These are phyloP conservation scores for Aquanectria penicillioides DNA, from an alignment of 2,329 filamentous ascomycete species.

Conservation along the genomic window DNA sequence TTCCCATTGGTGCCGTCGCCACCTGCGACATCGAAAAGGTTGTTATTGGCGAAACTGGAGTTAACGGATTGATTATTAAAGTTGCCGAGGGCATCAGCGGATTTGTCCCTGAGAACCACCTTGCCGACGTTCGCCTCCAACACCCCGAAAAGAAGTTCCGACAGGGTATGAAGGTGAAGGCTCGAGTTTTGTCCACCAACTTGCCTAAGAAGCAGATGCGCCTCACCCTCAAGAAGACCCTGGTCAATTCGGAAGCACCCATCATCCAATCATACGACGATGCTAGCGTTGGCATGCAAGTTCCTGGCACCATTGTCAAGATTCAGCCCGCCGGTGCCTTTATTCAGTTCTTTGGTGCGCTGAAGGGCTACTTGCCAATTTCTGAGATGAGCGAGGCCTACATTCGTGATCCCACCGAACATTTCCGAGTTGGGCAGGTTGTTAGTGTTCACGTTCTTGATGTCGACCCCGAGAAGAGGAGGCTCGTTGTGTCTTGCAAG, in stretches of 20 bases:
- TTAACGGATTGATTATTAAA: constrained; percentile 83
- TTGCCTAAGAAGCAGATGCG: constrained; percentile 80
- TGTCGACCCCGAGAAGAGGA: constrained; percentile 75
- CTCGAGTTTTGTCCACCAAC: constrained; percentile 85
- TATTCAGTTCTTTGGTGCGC: constrained; percentile 88
- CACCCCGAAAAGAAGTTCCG: constrained; percentile 97
- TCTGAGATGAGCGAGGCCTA: constrained; percentile 98
- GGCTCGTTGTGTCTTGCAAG: constrained; percentile 92
- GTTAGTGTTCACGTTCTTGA: constrained; percentile 90
- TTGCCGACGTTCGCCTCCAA: constrained; percentile 87
- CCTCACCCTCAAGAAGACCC: constrained; percentile 91
- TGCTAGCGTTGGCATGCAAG: constrained; percentile 78
- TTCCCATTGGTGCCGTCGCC: constrained; percentile 82
- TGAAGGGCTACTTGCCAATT: constrained; percentile 89
- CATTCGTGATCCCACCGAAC: constrained; percentile 87
- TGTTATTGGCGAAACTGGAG: constrained; percentile 79
- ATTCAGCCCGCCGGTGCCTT: constrained; percentile 82
- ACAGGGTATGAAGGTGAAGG: constrained; percentile 85
- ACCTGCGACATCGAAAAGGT: constrained; percentile 88
- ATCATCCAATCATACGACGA: constrained; percentile 82
- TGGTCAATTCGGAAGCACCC: constrained; percentile 88
- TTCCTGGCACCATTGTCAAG: constrained; percentile 87
- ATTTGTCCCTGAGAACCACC: constrained; percentile 87
- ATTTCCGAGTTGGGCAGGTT: constrained; percentile 91
- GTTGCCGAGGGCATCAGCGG: constrained; percentile 88